Conservation (phyloP, 345 rosid genomes). For the Lepidium africanum region DNA sequence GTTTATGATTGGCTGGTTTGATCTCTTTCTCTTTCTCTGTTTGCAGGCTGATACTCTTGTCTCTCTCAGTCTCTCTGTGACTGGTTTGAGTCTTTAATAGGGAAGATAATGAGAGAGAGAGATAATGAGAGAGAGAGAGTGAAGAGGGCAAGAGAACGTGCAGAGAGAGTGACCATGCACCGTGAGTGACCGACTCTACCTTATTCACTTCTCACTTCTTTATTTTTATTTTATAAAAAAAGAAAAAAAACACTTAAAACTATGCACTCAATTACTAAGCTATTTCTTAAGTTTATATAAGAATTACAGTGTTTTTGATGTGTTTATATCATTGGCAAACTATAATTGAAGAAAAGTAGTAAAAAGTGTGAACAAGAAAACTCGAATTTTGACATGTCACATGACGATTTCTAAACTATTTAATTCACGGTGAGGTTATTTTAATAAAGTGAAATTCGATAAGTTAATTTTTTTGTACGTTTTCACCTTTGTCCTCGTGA, state of each 20-base stretch:
- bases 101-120: conserved; percentile 13
- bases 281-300: no score
- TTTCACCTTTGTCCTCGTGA: no score
- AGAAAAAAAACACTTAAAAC: neutral
- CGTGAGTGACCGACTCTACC: conserved; percentile 28
- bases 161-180: conserved; percentile 38
- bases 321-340: no score
- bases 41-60: neutral
- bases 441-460: no score
- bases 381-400: no score
- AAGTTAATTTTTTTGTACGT: no score
- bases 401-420: no score
- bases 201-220: conserved; percentile 8
- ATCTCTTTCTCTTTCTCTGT: neutral
- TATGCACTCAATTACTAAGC: neutral
- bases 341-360: no score
- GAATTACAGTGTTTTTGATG: no score
- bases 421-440: no score
- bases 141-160: conserved; percentile 32
- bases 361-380: no score
- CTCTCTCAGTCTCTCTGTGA: conserved; percentile 7
- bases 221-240: neutral
- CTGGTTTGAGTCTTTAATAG: conserved; percentile 23
- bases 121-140: neutral
- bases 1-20: neutral